These are phyloP conservation scores for Ulmus americana DNA, from an alignment of 331 rosid species.

Conservation along the genomic window DNA sequence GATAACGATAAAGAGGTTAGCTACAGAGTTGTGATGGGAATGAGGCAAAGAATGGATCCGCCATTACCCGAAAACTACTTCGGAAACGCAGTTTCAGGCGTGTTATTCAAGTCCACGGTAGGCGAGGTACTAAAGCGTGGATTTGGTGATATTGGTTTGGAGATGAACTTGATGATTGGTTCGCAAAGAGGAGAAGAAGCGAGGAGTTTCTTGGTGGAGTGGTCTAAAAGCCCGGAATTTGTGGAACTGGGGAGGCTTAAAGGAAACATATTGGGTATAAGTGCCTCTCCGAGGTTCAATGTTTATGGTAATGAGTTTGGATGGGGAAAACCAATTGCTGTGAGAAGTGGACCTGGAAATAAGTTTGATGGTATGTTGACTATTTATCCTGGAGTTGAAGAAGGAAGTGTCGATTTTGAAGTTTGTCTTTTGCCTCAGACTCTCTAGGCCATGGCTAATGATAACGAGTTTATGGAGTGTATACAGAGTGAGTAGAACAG, in stretches of 20 bases:
- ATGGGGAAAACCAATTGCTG: constrained; percentile 18
- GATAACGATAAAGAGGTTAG: background rate
- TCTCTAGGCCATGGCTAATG: constrained; percentile 8
- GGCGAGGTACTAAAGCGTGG: constrained; percentile 13
- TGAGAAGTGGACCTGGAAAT: background rate
- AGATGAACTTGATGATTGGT: constrained; percentile 25
- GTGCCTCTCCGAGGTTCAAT: constrained; percentile 1
- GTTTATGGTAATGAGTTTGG: constrained; percentile 14
- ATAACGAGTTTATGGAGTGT: constrained; percentile 11
- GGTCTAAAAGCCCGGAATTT: constrained; percentile 16
- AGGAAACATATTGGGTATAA: background rate
- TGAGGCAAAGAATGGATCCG: constrained; percentile 9
- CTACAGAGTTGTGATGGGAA: background rate
- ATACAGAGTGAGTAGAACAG: background rate
- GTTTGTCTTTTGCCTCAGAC: constrained; percentile 14
- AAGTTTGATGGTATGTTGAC: constrained; percentile 5
- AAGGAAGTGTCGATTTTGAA: constrained; percentile 24
- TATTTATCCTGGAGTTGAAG: constrained; percentile 19
- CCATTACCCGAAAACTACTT: constrained; percentile 14
- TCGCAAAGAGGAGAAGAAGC: constrained; percentile 10
- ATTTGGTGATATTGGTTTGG: constrained; percentile 25
- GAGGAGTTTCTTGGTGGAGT: constrained; percentile 1
- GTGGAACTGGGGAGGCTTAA: no score
- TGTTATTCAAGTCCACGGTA: constrained; percentile 2
- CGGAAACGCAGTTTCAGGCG: constrained; percentile 8